These are phyloP conservation scores for Silene vulgaris DNA, from an alignment of 179 eudicot species.

Conservation along the genomic window DNA sequence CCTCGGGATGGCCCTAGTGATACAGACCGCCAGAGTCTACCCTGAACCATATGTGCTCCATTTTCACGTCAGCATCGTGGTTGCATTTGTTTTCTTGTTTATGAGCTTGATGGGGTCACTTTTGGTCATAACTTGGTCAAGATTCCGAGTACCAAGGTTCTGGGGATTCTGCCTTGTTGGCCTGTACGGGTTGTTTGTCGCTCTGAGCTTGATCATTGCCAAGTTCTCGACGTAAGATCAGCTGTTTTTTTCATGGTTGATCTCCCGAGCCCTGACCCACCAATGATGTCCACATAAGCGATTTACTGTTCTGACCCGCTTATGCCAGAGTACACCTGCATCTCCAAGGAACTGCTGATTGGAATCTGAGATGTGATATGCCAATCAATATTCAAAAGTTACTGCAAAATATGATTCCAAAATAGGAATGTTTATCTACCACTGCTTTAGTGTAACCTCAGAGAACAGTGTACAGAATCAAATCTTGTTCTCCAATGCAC, in stretches of 20 bases:
- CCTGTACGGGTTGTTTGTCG: slow-evolving; percentile 63
- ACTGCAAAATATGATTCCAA: slow-evolving; percentile 10
- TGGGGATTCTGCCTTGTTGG: slow-evolving; percentile 99
- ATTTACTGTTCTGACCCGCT: not conserved
- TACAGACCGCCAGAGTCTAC: slow-evolving; percentile 57
- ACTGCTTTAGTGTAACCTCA: slow-evolving; percentile 4
- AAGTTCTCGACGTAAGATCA: slow-evolving; percentile 39
- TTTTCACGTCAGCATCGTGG: slow-evolving; percentile 75
- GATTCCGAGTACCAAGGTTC: slow-evolving; percentile 84
- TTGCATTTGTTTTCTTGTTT: slow-evolving; percentile 84
- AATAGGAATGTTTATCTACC: not conserved
- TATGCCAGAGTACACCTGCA: not conserved
- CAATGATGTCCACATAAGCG: not conserved
- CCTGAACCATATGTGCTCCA: slow-evolving; percentile 73
- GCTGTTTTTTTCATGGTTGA: not conserved
- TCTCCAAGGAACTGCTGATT: not conserved
- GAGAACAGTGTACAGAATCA: not conserved
- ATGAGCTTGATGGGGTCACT: slow-evolving; percentile 95
- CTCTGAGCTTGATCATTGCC: slow-evolving; percentile 62
- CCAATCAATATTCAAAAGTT: not conserved
- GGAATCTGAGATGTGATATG: slow-evolving; percentile 4
- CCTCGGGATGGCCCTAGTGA: slow-evolving; percentile 78
- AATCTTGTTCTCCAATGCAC: not conserved
- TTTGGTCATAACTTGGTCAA: slow-evolving; percentile 69
- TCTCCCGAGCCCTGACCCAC: not conserved